Conservation (phyloP, 768 basidiomycete species). For the Tylopilus balloui region DNA sequence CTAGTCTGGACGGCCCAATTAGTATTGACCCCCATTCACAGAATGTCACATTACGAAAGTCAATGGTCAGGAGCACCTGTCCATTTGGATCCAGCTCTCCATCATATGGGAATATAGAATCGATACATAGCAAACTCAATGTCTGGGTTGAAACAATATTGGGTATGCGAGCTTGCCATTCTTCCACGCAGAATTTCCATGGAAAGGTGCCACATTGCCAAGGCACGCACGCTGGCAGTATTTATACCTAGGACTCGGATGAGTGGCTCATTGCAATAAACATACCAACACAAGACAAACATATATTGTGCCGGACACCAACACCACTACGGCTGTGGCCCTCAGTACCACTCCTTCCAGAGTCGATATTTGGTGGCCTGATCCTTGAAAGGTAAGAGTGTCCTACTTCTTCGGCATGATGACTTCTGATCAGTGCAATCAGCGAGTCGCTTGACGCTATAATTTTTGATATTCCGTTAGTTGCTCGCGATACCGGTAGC, state of each 20-base stretch:
- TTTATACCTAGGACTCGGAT: not conserved
- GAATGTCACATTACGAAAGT: no score
- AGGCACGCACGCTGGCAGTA: slow-evolving; percentile 2
- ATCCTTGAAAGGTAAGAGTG: not conserved
- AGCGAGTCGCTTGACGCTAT: not conserved
- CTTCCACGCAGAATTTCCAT: not conserved
- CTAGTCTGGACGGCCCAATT: not conserved
- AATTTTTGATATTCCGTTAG: slow-evolving; percentile 3
- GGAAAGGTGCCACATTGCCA: slow-evolving; percentile 1
- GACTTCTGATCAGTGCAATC: not conserved
- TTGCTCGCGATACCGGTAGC: not conserved
- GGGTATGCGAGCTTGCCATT: not conserved
- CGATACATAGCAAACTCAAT: no score
- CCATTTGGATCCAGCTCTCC: no score
- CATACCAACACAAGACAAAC: no score
- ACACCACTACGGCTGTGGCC: no score
- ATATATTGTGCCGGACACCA: not conserved
- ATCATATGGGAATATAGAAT: no score
- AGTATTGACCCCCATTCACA: not conserved
- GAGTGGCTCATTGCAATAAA: no score
- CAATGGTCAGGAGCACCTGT: no score
- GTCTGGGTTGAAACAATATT: no score
- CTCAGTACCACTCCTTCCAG: not conserved
- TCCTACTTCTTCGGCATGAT: not conserved
- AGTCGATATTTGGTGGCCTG: not conserved